phyloP scores from a whole-genome alignment of 495 filamentous ascomycete species.

The Astrothelium subdiscretum region DNA sequence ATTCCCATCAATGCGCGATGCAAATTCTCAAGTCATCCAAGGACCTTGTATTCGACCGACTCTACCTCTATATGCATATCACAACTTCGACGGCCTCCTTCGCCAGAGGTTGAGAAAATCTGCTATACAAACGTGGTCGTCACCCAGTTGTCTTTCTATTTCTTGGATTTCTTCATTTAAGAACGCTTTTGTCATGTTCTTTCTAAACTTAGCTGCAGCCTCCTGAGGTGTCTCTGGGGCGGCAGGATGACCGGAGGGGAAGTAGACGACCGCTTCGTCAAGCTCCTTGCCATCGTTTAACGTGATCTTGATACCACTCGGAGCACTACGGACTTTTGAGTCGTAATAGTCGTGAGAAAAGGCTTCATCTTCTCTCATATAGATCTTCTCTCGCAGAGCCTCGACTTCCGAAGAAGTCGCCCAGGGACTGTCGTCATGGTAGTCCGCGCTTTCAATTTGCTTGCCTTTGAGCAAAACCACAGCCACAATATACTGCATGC shows the following conservation, averaged over 20 bases:
- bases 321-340: constrained; percentile 19
- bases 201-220: background rate
- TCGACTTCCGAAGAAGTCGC: constrained; percentile 19
- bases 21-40: too few species aligned
- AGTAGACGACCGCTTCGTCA: constrained; percentile 1
- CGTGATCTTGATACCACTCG: constrained; percentile 18
- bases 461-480: constrained; percentile 30
- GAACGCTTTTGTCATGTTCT: background rate
- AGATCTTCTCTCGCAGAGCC: constrained; percentile 24
- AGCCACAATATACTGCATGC: constrained; percentile 34
- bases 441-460: constrained; percentile 26
- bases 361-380: constrained; percentile 19
- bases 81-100: background rate
- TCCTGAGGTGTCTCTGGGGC: background rate
- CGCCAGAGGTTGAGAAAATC: background rate
- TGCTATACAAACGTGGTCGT: background rate
- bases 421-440: constrained; percentile 29
- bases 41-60: too few species aligned
- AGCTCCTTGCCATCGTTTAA: constrained; percentile 15
- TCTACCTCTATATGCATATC: too few species aligned
- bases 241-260: background rate
- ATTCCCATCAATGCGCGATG: too few species aligned
- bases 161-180: background rate
- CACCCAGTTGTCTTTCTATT: background rate
- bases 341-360: constrained; percentile 33